Conservation (phyloP, 768 basidiomycete species). For the Boletus pseudo-olivaceus region DNA sequence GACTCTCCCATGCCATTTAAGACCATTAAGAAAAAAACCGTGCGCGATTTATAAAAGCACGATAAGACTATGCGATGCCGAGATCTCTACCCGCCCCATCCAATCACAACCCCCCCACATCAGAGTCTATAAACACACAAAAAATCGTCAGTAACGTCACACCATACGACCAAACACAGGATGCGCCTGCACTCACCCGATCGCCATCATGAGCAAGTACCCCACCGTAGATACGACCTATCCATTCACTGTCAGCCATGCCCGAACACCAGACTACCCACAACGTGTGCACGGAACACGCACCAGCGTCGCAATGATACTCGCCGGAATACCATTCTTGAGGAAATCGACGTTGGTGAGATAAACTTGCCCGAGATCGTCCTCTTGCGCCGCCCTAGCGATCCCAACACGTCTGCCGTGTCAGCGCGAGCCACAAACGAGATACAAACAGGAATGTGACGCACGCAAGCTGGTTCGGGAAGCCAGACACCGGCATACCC, state of each 20-base stretch:
- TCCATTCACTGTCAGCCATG: background rate
- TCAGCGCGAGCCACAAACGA: background rate
- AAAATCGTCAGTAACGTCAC: background rate
- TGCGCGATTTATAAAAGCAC: background rate
- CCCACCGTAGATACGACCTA: slow-evolving; percentile 21
- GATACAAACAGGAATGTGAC: slow-evolving; percentile 19
- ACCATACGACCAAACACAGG: background rate
- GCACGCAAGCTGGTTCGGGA: slow-evolving; percentile 96
- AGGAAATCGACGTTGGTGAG: slow-evolving; percentile 83
- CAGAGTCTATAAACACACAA: background rate
- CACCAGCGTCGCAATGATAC: slow-evolving; percentile 81
- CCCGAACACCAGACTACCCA: too few relatives aligned
- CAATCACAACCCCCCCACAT: background rate
- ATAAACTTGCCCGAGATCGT: slow-evolving; percentile 90
- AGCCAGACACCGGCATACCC: slow-evolving; percentile 99
- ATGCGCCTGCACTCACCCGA: slow-evolving; percentile 6
- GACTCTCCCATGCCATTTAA: background rate
- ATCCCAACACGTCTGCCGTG: background rate
- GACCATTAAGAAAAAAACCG: background rate
- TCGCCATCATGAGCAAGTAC: slow-evolving; percentile 15
- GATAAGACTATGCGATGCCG: background rate
- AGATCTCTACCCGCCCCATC: background rate
- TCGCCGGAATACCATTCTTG: slow-evolving; percentile 93
- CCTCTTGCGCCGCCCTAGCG: slow-evolving; percentile 82
- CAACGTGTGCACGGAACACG: background rate